Conservation (phyloP, 2,329 filamentous ascomycete species). For the Ophiostoma triangulosporum region DNA sequence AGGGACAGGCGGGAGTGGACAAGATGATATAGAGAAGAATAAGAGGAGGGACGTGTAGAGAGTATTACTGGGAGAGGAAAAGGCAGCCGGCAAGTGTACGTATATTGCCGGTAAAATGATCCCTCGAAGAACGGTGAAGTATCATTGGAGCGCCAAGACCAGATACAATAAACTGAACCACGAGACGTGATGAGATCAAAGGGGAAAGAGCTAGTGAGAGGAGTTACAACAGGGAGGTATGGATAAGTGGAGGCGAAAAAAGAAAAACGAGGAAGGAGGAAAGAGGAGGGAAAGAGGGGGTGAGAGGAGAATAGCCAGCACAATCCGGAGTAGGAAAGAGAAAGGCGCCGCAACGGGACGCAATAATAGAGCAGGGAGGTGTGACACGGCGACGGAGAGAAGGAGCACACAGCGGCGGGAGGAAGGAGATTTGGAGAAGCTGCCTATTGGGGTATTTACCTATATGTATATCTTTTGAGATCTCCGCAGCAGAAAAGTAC, state of each 20-base stretch:
- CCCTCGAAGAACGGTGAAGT: too few relatives aligned
- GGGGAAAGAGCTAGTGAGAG: background rate
- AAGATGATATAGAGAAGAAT: background rate
- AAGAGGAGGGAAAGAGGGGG: background rate
- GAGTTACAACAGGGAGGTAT: background rate
- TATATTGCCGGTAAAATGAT: too few relatives aligned
- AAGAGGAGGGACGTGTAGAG: too few relatives aligned
- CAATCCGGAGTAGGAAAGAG: background rate
- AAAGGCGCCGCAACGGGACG: background rate
- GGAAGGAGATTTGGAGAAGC: background rate
- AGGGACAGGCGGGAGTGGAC: too few relatives aligned
- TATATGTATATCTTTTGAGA: background rate
- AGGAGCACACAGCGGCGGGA: background rate
- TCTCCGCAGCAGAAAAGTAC: background rate
- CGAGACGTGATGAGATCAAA: background rate
- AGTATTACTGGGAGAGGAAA: too few relatives aligned
- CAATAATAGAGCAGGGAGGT: background rate
- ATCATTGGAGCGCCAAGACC: too few relatives aligned
- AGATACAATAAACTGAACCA: background rate
- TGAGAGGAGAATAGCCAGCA: background rate
- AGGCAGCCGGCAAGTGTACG: too few relatives aligned
- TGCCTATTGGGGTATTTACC: background rate
- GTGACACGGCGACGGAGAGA: background rate
- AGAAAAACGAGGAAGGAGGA: background rate
- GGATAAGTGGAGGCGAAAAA: too few relatives aligned